These are phyloP conservation scores for Brassica carinata DNA, from an alignment of 345 rosid genomes.

Conservation along the genomic window DNA sequence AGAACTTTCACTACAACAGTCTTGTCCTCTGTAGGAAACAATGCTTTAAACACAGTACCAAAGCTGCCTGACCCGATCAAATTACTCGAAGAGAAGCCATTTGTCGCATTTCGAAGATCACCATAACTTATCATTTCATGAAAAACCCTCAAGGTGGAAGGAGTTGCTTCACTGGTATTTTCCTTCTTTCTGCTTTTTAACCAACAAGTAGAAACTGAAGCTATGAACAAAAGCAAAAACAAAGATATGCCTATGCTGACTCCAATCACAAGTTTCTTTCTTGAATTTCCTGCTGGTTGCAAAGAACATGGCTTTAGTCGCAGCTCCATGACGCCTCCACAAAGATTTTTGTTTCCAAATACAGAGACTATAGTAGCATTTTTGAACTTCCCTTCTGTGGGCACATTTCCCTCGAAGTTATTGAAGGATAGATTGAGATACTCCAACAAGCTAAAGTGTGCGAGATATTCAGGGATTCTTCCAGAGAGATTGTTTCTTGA, in stretches of 20 bases:
- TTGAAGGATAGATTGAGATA: neutral
- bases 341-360: neutral
- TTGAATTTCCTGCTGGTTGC: neutral
- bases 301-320: neutral
- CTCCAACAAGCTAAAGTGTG: neutral
- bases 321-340: neutral
- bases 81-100: neutral
- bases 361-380: neutral
- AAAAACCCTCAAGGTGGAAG: neutral
- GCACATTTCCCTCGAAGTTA: neutral
- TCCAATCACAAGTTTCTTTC: neutral
- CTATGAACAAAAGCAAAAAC: neutral
- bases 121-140: neutral
- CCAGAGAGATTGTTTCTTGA: neutral
- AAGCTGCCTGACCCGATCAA: neutral
- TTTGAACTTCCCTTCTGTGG: neutral
- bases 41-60: neutral
- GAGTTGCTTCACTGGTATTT: neutral
- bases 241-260: neutral
- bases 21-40: neutral
- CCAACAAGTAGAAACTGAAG: neutral
- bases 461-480: neutral
- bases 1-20: neutral
- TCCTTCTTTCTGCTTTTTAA: neutral
- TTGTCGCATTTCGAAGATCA: neutral